Evolutionary conservation across 495 filamentous ascomycete genomes (phyloP).

Genomic region (Pyronema domesticum): DNA sequence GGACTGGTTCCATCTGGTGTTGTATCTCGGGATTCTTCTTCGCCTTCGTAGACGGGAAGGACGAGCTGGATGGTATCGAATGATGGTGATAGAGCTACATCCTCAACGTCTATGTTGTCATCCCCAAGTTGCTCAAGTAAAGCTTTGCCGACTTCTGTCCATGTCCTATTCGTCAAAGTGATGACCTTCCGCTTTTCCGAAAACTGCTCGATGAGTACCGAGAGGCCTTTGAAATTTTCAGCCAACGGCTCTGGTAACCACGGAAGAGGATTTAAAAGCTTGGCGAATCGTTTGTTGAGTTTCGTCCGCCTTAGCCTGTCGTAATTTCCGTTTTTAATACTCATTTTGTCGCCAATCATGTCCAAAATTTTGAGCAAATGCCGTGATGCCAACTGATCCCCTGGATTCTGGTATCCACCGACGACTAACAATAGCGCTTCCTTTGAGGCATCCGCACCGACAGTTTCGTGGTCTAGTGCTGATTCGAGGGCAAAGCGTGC

Average conservation of each 20-base stretch:
- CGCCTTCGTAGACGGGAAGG: constrained; percentile 17
- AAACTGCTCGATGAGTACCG: constrained; percentile 13
- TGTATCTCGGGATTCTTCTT: constrained; percentile 16
- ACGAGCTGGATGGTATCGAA: constrained; percentile 28
- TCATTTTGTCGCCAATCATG: constrained; percentile 53
- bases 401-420: constrained; percentile 27
- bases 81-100: constrained; percentile 25
- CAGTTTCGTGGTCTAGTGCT: constrained; percentile 68
- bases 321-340: constrained; percentile 49
- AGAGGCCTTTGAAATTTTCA: constrained; percentile 10
- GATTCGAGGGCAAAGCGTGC: constrained; percentile 80
- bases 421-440: constrained; percentile 50
- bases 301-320: constrained; percentile 42
- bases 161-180: constrained; percentile 25
- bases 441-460: constrained; percentile 41
- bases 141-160: constrained; percentile 38
- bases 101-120: constrained; percentile 21
- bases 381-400: constrained; percentile 68
- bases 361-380: constrained; percentile 51
- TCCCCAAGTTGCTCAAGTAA: constrained; percentile 35
- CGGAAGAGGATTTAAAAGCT: constrained; percentile 55
- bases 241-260: constrained; percentile 45
- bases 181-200: constrained; percentile 25
- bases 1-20: constrained; percentile 16
- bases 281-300: constrained; percentile 43